Evolutionary conservation across 805 yeast genomes (phyloP).

Genomic region (Saccharomyces jurei): DNA sequence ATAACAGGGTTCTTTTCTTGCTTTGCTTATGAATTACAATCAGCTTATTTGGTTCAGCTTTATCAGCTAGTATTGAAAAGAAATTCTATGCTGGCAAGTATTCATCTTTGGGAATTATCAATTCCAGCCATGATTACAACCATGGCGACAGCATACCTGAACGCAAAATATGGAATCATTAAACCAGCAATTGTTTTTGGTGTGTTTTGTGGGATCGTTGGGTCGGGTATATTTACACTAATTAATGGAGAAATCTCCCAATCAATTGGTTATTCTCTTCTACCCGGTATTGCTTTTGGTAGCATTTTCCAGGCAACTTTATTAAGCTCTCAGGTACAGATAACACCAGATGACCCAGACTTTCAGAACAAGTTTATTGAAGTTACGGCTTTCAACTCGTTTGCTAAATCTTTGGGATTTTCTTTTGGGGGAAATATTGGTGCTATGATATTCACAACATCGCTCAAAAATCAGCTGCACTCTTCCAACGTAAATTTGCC

Average conservation of each 20-base stretch:
- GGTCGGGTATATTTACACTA: conserved; percentile 30
- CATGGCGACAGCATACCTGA: conserved; percentile 24
- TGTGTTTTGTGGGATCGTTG: conserved; percentile 26
- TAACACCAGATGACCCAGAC: conserved; percentile 13
- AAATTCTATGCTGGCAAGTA: conserved; percentile 20
- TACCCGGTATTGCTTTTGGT: conserved; percentile 35
- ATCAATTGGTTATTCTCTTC: conserved; percentile 33
- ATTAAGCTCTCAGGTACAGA: conserved; percentile 25
- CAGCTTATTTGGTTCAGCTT: conserved; percentile 20
- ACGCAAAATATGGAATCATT: conserved; percentile 29
- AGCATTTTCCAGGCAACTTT: conserved; percentile 29
- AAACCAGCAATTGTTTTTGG: conserved; percentile 32
- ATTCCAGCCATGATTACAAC: conserved; percentile 19
- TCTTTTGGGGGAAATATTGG: conserved; percentile 21
- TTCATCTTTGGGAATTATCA: conserved; percentile 14
- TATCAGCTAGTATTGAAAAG: conserved; percentile 20
- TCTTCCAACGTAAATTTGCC: conserved; percentile 1
- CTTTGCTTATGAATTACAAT: conserved; percentile 17
- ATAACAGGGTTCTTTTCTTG: conserved; percentile 13
- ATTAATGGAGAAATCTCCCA: conserved; percentile 22
- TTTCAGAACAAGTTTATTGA: conserved; percentile 18
- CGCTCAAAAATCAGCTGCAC: conserved; percentile 11
- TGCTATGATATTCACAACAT: conserved; percentile 17
- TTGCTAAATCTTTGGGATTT: conserved; percentile 18
- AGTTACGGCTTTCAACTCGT: conserved; percentile 21